Evolutionary conservation across 1,284 basidiomycete species (phyloP).

Genomic region (Meira miltonrushii): DNA sequence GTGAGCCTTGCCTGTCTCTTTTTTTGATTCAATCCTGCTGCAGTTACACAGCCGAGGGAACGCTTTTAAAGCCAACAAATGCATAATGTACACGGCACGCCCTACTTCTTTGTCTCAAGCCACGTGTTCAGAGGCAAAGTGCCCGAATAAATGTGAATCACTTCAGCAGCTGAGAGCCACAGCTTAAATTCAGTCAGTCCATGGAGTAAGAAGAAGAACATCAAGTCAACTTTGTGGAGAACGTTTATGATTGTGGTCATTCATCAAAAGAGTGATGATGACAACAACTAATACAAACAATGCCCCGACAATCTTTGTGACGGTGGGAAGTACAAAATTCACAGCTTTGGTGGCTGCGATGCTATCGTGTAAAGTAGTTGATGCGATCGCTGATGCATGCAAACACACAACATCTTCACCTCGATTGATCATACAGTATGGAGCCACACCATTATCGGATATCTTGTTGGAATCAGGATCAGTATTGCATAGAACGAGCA

Average conservation of each 20-base stretch:
- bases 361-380: not conserved
- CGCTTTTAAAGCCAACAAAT: not conserved
- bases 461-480: not conserved
- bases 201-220: no score
- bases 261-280: not conserved
- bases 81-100: no score
- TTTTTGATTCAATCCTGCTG: no score
- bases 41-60: no score
- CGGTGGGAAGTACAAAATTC: slow-evolving; percentile 7
- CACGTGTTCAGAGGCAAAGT: no score
- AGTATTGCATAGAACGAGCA: not conserved
- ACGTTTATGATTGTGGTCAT: no score
- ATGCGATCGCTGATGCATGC: slow-evolving; percentile 2
- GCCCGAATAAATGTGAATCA: no score
- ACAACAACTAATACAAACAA: not conserved
- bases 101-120: not conserved
- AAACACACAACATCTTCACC: no score
- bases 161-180: no score
- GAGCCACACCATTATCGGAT: slow-evolving; percentile 4
- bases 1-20: no score
- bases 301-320: slow-evolving; percentile 7
- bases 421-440: slow-evolving; percentile 5
- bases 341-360: not conserved
- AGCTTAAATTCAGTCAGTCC: no score
- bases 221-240: no score